Conservation (phyloP, 1,139 yeast species). For the Yamadazyma friedrichii region DNA sequence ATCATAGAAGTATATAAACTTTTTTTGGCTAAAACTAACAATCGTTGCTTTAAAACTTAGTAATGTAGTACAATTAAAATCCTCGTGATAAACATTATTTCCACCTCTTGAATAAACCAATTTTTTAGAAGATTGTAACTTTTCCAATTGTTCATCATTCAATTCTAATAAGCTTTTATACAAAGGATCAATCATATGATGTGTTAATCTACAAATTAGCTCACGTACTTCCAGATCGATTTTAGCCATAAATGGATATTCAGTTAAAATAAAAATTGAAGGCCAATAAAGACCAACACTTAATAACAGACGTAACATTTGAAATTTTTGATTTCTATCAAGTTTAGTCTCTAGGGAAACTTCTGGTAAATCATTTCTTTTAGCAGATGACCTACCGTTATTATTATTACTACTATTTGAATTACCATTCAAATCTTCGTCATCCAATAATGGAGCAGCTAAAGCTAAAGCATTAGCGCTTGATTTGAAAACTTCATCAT, state of each 20-base stretch:
- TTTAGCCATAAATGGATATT: conserved; percentile 62
- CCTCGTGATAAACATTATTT: conserved; percentile 32
- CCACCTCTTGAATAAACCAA: conserved; percentile 31
- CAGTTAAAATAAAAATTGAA: conserved; percentile 55
- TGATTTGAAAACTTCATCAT: conserved; percentile 62
- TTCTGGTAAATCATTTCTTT: background rate
- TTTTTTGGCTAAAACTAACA: conserved; percentile 28
- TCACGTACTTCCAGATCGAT: conserved; percentile 52
- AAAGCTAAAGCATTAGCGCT: conserved; percentile 79
- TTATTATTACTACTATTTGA: background rate
- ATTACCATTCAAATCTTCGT: conserved; percentile 41
- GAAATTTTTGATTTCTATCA: conserved; percentile 19
- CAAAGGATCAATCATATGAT: conserved; percentile 51
- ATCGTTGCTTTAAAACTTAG: conserved; percentile 34
- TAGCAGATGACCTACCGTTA: background rate
- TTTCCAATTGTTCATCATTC: conserved; percentile 18
- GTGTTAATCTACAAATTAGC: conserved; percentile 52
- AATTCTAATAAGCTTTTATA: conserved; percentile 26
- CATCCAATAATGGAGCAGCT: conserved; percentile 81
- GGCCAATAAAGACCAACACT: conserved; percentile 66
- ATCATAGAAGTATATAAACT: conserved; percentile 48
- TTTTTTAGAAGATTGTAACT: conserved; percentile 23
- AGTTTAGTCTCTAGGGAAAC: conserved; percentile 10
- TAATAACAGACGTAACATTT: conserved; percentile 54
- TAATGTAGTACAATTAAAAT: conserved; percentile 18